phyloP scores from a whole-genome alignment of 768 basidiomycete genomes.

The Mycena metata region DNA sequence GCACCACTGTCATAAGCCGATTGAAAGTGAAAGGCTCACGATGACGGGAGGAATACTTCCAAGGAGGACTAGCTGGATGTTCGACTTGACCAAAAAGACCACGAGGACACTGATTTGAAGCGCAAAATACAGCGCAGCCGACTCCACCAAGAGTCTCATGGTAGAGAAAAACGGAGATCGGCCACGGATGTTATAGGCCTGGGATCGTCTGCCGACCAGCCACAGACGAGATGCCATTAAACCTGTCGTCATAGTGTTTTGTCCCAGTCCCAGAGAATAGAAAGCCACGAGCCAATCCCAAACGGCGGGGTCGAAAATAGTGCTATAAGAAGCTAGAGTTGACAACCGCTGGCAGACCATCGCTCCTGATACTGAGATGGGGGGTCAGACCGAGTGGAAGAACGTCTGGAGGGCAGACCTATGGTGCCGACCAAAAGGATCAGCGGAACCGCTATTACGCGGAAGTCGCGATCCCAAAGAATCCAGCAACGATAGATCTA shows the following conservation, averaged over 20 bases:
- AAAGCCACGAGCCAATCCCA: constrained; percentile 13
- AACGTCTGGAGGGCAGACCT: background rate
- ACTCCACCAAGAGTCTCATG: constrained; percentile 18
- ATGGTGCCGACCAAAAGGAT: constrained; percentile 1
- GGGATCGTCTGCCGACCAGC: constrained; percentile 5
- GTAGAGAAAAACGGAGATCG: background rate
- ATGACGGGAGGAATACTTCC: constrained; percentile 15
- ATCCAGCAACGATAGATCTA: constrained; percentile 29
- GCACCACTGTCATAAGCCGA: background rate
- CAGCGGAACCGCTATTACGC: background rate
- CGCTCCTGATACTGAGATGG: constrained; percentile 3
- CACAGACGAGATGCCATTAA: constrained; percentile 12
- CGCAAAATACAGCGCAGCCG: constrained; percentile 18
- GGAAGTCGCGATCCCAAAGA: constrained; percentile 21
- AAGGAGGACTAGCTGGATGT: background rate
- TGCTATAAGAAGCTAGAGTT: background rate
- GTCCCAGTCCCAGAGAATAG: constrained; percentile 3
- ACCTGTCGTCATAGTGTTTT: constrained; percentile 9
- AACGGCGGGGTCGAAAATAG: background rate
- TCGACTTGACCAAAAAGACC: constrained; percentile 5
- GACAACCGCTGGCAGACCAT: constrained; percentile 3
- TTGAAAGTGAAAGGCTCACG: background rate
- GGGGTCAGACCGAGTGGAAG: background rate
- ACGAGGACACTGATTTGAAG: constrained; percentile 13
- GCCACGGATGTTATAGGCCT: background rate